Evolutionary conservation across 306 rosid species (phyloP), one percentile per base, ranked within the genome.

Genomic region (Prunus mira): DNA sequence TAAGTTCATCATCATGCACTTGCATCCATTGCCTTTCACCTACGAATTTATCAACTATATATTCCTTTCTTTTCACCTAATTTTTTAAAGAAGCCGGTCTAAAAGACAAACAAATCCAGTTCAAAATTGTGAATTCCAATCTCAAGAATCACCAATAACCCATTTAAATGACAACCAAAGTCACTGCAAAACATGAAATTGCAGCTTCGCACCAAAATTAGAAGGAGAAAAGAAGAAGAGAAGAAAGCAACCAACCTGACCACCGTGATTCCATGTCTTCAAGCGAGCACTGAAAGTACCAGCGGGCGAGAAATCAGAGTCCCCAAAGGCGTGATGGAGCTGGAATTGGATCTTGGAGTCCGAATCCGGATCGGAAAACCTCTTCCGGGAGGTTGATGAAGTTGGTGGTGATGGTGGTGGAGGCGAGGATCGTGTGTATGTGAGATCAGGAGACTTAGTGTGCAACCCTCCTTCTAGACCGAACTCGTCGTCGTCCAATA

Each of bases 271-370:
- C 91, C 89, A 95, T 45, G 93, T 85, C 90, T 92, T 95, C 55
- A 95, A 88, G 70, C 98, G 98, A 81, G 97, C 97, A 10, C 91
- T 92, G 88, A 95, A 95, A 69, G 89, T 86, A 22, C 97, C 98
- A 24, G 97, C 92, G 27, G 85, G 85, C 5, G 81, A 76, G 89
- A 90, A 95, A 65, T 88, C 91, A 10, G 96, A 90, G 75, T 90
- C 97, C 14, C 97, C 96, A 51, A 95, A 92, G 56, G 98, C 96
- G 78, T 95, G 98, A 27, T 92, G 87, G 55, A 95, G 93, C 25
- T 83, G 67, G 78, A 95, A 92, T 77, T 90, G 98, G 87, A 95
- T 86, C 95, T 95, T 95, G 28, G 98, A 95, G 75, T 95, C 97
- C 66, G 90, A 80, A 75, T 93, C 85, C 8, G 90, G 82, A 61